Evolutionary conservation across 2,329 filamentous ascomycete genomes (phyloP).

Genomic region (Penicillium sp.): DNA sequence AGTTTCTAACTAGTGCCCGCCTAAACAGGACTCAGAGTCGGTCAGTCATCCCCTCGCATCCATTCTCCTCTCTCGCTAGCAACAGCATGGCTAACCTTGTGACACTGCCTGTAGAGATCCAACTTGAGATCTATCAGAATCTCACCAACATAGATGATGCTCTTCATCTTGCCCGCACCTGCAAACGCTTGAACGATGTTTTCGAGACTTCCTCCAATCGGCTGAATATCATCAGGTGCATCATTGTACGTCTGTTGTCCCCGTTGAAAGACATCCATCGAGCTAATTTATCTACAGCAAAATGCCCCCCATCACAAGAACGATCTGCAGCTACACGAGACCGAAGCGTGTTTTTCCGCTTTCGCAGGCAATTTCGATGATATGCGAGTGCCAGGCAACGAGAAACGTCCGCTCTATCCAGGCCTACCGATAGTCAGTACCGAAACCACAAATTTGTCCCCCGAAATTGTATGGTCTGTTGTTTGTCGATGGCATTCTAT

Average conservation of each 20-base stretch:
- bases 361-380: neutral
- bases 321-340: neutral
- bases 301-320: constrained; percentile 5
- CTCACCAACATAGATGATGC: constrained; percentile 4
- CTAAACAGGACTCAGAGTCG: neutral
- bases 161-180: constrained; percentile 7
- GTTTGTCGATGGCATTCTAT: constrained; percentile 9
- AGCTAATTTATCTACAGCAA: neutral
- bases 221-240: neutral
- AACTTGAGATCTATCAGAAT: neutral
- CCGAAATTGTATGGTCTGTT: constrained; percentile 5
- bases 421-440: neutral
- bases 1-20: neutral
- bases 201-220: neutral
- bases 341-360: neutral
- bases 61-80: neutral
- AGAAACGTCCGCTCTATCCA: neutral
- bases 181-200: neutral
- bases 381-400: neutral
- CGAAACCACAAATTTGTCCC: neutral
- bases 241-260: neutral
- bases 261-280: neutral
- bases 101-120: neutral
- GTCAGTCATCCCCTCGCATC: neutral
- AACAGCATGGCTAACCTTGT: neutral